Percentiles rank a stretch among this genome's conserved stretches.
These are phyloP conservation scores for Mrakia hoshinonis DNA, from an alignment of 768 basidiomycete genomes.

Conservation along the genomic window DNA sequence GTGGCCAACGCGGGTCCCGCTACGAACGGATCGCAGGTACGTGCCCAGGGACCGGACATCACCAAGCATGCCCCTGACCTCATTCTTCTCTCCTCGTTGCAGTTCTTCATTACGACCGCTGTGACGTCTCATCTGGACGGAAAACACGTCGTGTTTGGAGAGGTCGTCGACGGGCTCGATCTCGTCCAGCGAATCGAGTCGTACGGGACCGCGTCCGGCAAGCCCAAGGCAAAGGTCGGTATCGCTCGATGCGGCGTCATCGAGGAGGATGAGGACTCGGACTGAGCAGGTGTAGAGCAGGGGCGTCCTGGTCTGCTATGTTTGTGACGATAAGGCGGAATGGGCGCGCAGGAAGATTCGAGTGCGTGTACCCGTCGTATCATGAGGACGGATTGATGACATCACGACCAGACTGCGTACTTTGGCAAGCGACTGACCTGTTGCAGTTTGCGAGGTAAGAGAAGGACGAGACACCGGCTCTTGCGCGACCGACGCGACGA, in stretches of 20 bases:
- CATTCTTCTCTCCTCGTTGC: conserved; percentile 20
- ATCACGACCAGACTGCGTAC: no score
- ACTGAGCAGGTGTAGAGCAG: not conserved
- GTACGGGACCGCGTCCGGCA: conserved; percentile 6
- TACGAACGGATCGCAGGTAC: conserved; percentile 12
- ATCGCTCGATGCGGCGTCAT: conserved; percentile 22
- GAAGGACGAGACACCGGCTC: no score
- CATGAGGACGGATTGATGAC: no score
- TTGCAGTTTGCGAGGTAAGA: no score
- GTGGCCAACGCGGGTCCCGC: conserved; percentile 22
- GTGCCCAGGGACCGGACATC: no score
- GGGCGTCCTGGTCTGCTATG: no score
- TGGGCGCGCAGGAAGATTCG: no score
- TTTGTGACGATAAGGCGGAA: no score
- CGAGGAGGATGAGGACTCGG: conserved; percentile 20
- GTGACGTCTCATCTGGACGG: conserved; percentile 36
- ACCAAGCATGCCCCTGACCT: not conserved
- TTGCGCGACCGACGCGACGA: no score
- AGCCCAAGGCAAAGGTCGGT: conserved; percentile 25
- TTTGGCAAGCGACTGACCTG: no score
- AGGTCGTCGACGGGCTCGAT: conserved; percentile 17
- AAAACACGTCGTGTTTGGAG: conserved; percentile 26
- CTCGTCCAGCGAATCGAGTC: conserved; percentile 23
- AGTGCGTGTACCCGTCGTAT: no score
- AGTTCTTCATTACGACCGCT: conserved; percentile 39